Evolutionary conservation across 768 basidiomycete species (phyloP).

Genomic region (Pisolithus marmoratus): DNA sequence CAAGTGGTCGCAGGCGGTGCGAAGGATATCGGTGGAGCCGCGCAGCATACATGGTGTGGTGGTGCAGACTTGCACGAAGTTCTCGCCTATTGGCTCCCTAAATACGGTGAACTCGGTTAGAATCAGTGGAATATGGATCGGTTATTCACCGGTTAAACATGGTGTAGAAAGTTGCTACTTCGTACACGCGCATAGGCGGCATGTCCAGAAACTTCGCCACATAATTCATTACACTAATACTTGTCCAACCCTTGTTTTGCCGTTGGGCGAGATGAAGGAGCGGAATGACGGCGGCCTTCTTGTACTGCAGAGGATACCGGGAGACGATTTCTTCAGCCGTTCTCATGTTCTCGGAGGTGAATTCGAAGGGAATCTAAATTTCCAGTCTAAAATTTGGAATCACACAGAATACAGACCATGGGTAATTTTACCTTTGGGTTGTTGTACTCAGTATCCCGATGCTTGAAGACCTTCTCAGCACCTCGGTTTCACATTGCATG

Average conservation of each 20-base stretch:
- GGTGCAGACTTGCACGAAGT: conserved; percentile 98
- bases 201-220: conserved; percentile 90
- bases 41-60: conserved; percentile 97
- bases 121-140: neutral
- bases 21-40: conserved; percentile 85
- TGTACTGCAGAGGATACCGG: conserved; percentile 95
- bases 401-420: neutral
- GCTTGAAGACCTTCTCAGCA: conserved; percentile 43
- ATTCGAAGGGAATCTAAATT: conserved; percentile 82
- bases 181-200: conserved; percentile 98
- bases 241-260: conserved; percentile 98
- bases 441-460: conserved; percentile 92
- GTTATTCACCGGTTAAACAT: conserved; percentile 94
- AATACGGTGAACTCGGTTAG: neutral
- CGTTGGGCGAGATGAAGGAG: conserved; percentile 93
- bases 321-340: conserved; percentile 85
- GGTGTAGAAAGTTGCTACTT: conserved; percentile 99
- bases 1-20: conserved; percentile 78
- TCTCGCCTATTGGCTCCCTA: conserved; percentile 88
- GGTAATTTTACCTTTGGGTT: conserved; percentile 68
- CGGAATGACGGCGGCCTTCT: conserved; percentile 97
- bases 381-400: neutral
- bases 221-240: conserved; percentile 98
- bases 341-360: conserved; percentile 75
- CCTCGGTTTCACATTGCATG: conserved; percentile 6